Conservation (phyloP, 2,329 filamentous ascomycete genomes). For the Pseudophaeomoniella oleicola region DNA sequence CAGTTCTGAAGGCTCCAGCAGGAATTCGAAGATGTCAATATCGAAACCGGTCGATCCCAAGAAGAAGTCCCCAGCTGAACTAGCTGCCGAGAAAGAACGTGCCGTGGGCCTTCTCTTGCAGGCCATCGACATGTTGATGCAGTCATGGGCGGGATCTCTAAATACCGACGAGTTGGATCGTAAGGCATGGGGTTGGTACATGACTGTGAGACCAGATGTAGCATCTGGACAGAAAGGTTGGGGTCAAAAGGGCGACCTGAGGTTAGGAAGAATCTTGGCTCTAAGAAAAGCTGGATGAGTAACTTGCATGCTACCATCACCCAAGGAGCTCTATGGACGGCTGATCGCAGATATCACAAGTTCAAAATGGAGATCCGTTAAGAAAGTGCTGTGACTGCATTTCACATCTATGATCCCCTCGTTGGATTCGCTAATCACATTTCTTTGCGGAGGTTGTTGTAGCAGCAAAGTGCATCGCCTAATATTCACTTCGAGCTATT, state of each 20-base stretch:
- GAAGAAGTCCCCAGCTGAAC: constrained; percentile 31
- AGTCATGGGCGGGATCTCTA: constrained; percentile 55
- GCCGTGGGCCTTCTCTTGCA: constrained; percentile 57
- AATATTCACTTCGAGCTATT: constrained; percentile 17
- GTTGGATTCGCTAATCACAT: too few relatives aligned
- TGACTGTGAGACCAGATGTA: constrained; percentile 60
- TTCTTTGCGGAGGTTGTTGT: too few relatives aligned
- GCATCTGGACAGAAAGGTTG: constrained; percentile 61
- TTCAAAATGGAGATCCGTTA: too few relatives aligned
- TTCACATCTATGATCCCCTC: too few relatives aligned
- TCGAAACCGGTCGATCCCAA: constrained; percentile 3
- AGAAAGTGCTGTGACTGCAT: too few relatives aligned
- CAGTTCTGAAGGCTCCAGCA: constrained; percentile 3
- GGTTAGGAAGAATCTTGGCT: constrained; percentile 50
- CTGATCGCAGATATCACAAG: too few relatives aligned
- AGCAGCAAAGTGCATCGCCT: too few relatives aligned
- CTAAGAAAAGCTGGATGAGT: constrained; percentile 32
- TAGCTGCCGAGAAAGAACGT: constrained; percentile 48
- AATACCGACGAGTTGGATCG: constrained; percentile 53
- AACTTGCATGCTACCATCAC: too few relatives aligned
- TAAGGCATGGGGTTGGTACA: constrained; percentile 71
- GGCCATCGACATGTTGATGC: constrained; percentile 55
- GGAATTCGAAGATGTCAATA: constrained; percentile 4
- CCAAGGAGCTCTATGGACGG: too few relatives aligned
- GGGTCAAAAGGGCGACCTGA: constrained; percentile 65